These are phyloP conservation scores for Scutellaria galericulata DNA, from an alignment of 257 asterid species.

Conservation along the genomic window DNA sequence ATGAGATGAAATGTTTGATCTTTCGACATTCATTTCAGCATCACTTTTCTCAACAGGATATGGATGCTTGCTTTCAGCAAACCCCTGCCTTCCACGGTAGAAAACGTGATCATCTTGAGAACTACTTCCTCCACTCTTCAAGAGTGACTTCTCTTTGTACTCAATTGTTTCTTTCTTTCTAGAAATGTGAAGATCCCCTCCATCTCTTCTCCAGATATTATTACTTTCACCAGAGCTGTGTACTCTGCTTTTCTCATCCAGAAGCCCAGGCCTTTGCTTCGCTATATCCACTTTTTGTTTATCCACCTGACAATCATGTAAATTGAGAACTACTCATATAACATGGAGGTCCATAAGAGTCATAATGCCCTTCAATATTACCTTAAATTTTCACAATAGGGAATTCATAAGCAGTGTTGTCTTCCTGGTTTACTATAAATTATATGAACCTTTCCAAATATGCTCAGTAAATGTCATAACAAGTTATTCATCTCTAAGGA, in stretches of 20 bases:
- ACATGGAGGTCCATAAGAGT: conserved; percentile 31
- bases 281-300: conserved; percentile 43
- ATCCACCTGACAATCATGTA: conserved; percentile 47
- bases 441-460: too few relatives aligned
- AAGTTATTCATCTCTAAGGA: background rate
- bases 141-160: conserved; percentile 39
- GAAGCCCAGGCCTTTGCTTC: conserved; percentile 45
- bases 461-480: background rate
- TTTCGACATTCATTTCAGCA: conserved; percentile 43
- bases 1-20: conserved; percentile 49
- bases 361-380: conserved; percentile 34
- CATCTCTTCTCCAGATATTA: conserved; percentile 47
- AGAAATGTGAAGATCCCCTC: conserved; percentile 37
- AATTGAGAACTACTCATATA: conserved; percentile 37
- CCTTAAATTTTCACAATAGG: background rate
- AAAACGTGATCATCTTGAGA: conserved; percentile 36
- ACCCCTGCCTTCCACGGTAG: conserved; percentile 43
- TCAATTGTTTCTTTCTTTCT: conserved; percentile 45
- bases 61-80: conserved; percentile 43
- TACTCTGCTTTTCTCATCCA: conserved; percentile 43
- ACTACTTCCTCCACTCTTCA: conserved; percentile 47
- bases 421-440: background rate
- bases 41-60: conserved; percentile 41
- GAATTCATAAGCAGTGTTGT: too few relatives aligned
- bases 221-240: conserved; percentile 43